Evolutionary conservation across 2,329 filamentous ascomycete species (phyloP).

Genomic region (Pyrenochaeta sp.): DNA sequence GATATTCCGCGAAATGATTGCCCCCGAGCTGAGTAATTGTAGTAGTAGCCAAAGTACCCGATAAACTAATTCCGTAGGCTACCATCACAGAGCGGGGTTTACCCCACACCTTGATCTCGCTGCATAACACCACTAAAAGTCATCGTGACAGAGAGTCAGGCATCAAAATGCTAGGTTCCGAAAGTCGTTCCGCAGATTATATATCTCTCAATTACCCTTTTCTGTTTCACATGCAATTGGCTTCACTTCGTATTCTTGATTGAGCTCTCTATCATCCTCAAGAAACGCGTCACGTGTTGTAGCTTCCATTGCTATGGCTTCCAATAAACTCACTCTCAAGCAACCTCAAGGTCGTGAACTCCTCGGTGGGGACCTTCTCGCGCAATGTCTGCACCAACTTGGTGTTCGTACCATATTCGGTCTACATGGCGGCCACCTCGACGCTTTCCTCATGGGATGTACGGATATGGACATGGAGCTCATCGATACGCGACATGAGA

Average conservation of each 20-base stretch:
- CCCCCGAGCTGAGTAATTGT: neutral
- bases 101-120: neutral
- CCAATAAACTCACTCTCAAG: conserved; percentile 28
- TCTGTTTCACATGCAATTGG: neutral
- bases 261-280: neutral
- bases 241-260: neutral
- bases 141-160: neutral
- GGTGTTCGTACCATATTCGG: conserved; percentile 58
- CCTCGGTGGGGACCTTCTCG: conserved; percentile 57
- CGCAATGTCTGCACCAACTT: conserved; percentile 54
- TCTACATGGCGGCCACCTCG: conserved; percentile 58
- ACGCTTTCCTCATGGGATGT: conserved; percentile 59
- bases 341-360: conserved; percentile 51
- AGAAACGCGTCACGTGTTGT: neutral
- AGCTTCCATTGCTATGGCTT: neutral
- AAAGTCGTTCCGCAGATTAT: neutral
- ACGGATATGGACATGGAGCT: conserved; percentile 52
- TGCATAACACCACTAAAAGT: neutral
- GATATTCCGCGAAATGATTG: neutral
- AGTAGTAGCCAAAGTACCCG: neutral
- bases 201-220: neutral
- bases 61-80: neutral
- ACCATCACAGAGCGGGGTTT: neutral
- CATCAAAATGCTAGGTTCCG: neutral
- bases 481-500: conserved; percentile 59